Base-by-base conservation (phyloP, 495 filamentous ascomycete species). In the Penicillium malachiteum region DNA sequence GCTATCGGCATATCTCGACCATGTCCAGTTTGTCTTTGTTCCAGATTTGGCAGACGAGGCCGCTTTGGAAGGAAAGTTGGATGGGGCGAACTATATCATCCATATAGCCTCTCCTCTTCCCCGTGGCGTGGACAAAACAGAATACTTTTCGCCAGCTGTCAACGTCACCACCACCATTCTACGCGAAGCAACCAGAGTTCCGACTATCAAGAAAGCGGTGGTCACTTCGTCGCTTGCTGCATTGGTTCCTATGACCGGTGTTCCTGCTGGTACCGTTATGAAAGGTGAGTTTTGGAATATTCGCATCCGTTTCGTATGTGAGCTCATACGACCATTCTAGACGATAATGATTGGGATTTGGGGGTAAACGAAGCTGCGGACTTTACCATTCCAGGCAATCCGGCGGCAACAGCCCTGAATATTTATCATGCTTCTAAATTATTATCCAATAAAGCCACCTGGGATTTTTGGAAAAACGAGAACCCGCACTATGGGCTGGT, bases 21-120 rank as follows among this genome's bases (percentile, higher is more conserved):
- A 60, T 3, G 1, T 71, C 5, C 66, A 72, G 45, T 72, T 66
- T 48, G 63, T 62, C 8, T 60, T 65, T 14, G 47, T 75, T 14
- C 56, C 71, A 6, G 69, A 76, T 26, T 53, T 77, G 31, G 71
- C 68, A 0, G 40, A 63, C 3, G 59, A 67, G 18, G 43, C 53
- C 11, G 69, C 65, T 3, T 75, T 70, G 26, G 48, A 48, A 8
- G 69, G 56, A 0, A 55, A 69, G 37, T 60, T 75, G 1, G 56
- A 64, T 2, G 73, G 66, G 0, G 67, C 67, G n/a, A 69, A 71
- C 47, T 74, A 71, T 42, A 61, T 77, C 8, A 48, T 77, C 11
- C 71, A 77, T 52, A 56, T 74, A 14, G 74, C 74, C 18, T 76
- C 74, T 0, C 74, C 74, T 43, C 56, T 78, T 16, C 43, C 65